Base-by-base conservation (phyloP, 345 rosid species). In the Syzygium jambos region DNA sequence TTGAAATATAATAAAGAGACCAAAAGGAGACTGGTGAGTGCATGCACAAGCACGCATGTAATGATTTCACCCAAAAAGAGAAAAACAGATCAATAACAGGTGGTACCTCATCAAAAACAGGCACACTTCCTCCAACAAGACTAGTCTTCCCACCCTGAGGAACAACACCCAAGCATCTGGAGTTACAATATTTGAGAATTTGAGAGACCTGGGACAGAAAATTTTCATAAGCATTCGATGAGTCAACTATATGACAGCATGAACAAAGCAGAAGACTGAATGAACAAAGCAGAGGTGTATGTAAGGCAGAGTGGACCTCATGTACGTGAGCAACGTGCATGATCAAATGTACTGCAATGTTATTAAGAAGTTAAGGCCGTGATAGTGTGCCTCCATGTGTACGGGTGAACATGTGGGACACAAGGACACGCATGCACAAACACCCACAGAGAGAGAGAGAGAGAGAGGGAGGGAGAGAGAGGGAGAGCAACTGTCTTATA, bases 111-210 rank as follows among this genome's bases (percentile, higher is more conserved):
- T 98, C 98, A 91, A 95, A 96, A 85, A 95, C 98, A 78, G 99
- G 99, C 34, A 98, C 98, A 92, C 98, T 96, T 89, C 99, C 99
- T 83, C 99, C 99, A 55, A 96, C 99, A 89, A 98, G 99, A 87
- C 99, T 97, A 57, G 98, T 98, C 86, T 98, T 96, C 89, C 99
- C 99, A 29, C 99, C 99, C 92, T 96, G 99, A 54, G 99, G 99
- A 95, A 95, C 99, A 88, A 96, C 98, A 88, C 98, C 95, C 90
- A 98, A 92, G 89, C 90, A 85, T 89, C 98, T 94, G 11, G 96
- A 95, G 91, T 96, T 94, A 89, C 98, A 98, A 85, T 96, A 93
- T 68, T 90, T 86, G 86, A 98, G 97, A 93, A 95, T 93, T 88
- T 92, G 91, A 86, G 99, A 93, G 5, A 98, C 98, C 99, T 96